Percentiles rank a stretch among this genome's conserved stretches.
Evolutionary conservation across 208 protist genomes (phyloP).

Genomic region (Plasmodiophora brassicae): DNA sequence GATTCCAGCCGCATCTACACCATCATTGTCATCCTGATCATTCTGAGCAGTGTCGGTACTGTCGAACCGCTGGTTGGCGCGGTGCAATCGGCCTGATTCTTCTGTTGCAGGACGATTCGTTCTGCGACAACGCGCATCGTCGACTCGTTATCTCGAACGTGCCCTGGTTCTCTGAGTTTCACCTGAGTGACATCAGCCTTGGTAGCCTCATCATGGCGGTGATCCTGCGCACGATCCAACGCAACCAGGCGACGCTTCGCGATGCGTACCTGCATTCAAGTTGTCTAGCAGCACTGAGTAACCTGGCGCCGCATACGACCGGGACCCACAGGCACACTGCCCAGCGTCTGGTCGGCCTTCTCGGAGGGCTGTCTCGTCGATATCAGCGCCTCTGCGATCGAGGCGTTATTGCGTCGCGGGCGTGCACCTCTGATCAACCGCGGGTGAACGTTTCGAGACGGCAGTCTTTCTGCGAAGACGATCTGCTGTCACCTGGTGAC

Average conservation of each 20-base stretch:
- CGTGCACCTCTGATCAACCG: background rate
- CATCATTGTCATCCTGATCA: slow-evolving; percentile 5
- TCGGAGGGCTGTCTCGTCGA: background rate
- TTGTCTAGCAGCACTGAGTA: background rate
- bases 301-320: background rate
- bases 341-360: background rate
- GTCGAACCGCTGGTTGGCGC: background rate
- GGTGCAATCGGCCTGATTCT: background rate
- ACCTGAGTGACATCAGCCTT: background rate
- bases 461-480: background rate
- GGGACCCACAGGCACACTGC: background rate
- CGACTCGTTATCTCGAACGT: background rate
- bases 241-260: background rate
- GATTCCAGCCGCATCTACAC: slow-evolving; percentile 5
- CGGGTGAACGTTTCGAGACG: background rate
- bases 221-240: background rate
- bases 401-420: background rate
- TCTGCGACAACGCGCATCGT: slow-evolving; percentile 28
- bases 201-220: slow-evolving; percentile 15
- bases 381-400: background rate
- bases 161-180: slow-evolving; percentile 11
- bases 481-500: background rate
- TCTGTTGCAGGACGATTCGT: background rate
- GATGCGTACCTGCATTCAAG: background rate
- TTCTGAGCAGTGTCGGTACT: background rate